Base-by-base conservation (phyloP, 306 rosid species). In the Castanea mollissima region DNA sequence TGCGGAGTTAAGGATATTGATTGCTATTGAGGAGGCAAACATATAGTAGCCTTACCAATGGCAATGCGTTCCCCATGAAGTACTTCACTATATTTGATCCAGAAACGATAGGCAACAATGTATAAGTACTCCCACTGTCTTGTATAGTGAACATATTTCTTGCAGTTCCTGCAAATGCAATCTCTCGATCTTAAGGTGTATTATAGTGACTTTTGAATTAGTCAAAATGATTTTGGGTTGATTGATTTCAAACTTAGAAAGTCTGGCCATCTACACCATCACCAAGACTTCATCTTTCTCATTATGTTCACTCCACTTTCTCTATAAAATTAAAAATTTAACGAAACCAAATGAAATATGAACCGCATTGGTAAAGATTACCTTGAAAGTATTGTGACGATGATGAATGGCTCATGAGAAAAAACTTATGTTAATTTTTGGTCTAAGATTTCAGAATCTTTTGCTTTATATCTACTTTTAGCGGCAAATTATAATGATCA, bases 1-100 rank as follows among this genome's bases (percentile, higher is more conserved):
- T 18, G 82, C 73, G 15, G 85, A 75, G 5, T 0, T 82, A 51
- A 71, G 25, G 41, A 38, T 71, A 0, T 5, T 82, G 67, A 82
- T 82, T 44, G 79, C 77, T 34, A 72, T 0, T 82, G 72, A 0
- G 85, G 85, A 34, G 85, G 85, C 2, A 77, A 78, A 16, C 82
- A 82, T 15, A 73, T 75, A 12, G 67, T 82, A 27, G 79, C 76
- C 10, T 78, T 18, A 60, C 79, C 4, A 31, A n/a, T 0, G 72
- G 72, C 46, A 38, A 2, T 8, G 46, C 8, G 1, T 77, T 82
- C 46, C 79, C 85, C 5, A 0, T 63, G 16, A 64, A 41, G 0
- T 44, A 77, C 9, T 82, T 82, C 64, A 73, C 32, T 29, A 79
- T 82, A 8, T 9, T 82, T 8, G 85, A 82, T 2, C 20, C 11